These are phyloP conservation scores for Fusarium oxysporum DNA, from an alignment of 2,329 filamentous ascomycete genomes.

Conservation along the genomic window DNA sequence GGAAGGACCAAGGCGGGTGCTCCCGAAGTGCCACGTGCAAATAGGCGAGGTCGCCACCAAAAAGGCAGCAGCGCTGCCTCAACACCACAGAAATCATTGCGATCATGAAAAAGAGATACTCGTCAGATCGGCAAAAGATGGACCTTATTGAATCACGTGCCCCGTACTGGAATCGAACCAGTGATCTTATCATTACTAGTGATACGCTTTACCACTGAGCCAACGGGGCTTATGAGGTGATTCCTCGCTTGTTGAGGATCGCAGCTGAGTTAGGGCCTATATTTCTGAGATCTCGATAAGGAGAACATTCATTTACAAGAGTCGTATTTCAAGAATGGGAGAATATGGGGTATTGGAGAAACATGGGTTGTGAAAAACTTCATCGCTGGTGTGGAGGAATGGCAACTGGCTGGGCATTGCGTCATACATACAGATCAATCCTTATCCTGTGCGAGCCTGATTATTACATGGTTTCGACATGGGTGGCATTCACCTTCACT, in stretches of 20 bases:
- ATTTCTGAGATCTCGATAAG: accelerated
- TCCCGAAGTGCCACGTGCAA: not conserved
- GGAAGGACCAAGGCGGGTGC: not conserved
- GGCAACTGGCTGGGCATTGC: not conserved
- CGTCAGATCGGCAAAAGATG: not conserved
- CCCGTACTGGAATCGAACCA: slow-evolving; percentile 42
- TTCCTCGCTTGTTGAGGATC: not conserved
- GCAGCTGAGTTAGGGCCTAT: accelerated
- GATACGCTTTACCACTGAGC: slow-evolving; percentile 45
- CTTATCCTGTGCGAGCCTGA: not conserved
- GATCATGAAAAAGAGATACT: not conserved
- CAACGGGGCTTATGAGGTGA: slow-evolving; percentile 40
- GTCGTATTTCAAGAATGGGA: too few species aligned
- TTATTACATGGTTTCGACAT: not conserved
- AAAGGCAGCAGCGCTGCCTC: not conserved
- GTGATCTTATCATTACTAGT: slow-evolving; percentile 44
- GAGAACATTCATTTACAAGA: too few species aligned
- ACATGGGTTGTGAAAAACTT: not conserved
- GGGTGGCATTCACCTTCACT: not conserved
- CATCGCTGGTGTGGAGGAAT: not conserved
- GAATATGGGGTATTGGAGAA: not conserved
- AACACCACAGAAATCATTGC: not conserved
- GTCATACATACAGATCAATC: not conserved
- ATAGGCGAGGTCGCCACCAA: not conserved
- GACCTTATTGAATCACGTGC: not conserved